These are phyloP conservation scores for Leptographium flavum DNA, from an alignment of 2,329 filamentous ascomycete genomes.

Conservation along the genomic window DNA sequence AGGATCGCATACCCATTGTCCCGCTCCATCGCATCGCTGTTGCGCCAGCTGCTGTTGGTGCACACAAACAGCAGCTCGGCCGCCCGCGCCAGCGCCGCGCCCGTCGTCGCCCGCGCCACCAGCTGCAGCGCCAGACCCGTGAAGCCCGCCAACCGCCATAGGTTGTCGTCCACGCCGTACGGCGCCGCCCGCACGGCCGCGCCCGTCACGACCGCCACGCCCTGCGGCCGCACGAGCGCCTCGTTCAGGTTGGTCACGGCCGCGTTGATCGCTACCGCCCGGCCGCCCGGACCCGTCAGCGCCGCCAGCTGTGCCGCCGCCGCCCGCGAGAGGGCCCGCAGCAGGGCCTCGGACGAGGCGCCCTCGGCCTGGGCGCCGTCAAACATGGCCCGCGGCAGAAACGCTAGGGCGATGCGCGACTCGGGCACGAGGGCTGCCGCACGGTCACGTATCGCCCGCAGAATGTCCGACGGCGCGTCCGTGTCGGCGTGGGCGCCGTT, in stretches of 20 bases:
- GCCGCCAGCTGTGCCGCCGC: slow-evolving; percentile 55
- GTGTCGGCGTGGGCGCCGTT: slow-evolving; percentile 61
- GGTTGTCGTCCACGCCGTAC: slow-evolving; percentile 75
- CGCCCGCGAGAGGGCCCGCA: slow-evolving; percentile 60
- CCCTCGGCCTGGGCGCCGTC: slow-evolving; percentile 50
- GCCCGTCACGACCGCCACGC: slow-evolving; percentile 69
- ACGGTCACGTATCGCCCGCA: slow-evolving; percentile 74
- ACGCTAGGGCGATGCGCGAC: slow-evolving; percentile 65
- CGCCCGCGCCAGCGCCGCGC: slow-evolving; percentile 58
- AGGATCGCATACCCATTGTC: slow-evolving; percentile 89
- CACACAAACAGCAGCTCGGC: slow-evolving; percentile 76
- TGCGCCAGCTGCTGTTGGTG: slow-evolving; percentile 85
- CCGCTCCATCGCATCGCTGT: slow-evolving; percentile 95
- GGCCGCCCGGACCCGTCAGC: slow-evolving; percentile 57
- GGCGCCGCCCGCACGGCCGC: slow-evolving; percentile 70
- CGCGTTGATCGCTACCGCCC: slow-evolving; percentile 74
- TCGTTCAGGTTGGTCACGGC: slow-evolving; percentile 80
- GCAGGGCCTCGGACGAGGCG: slow-evolving; percentile 60
- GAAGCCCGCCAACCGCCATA: slow-evolving; percentile 89
- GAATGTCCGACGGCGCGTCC: slow-evolving; percentile 82
- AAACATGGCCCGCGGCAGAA: slow-evolving; percentile 67
- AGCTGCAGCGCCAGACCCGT: slow-evolving; percentile 73
- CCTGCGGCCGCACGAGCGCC: slow-evolving; percentile 66
- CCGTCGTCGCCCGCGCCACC: slow-evolving; percentile 59
- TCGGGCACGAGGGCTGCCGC: slow-evolving; percentile 74